Evolutionary conservation across 352 stramenopile genomes (phyloP), one percentile per base, ranked within the genome.

Genomic region (Globisporangium mamillatum): DNA sequence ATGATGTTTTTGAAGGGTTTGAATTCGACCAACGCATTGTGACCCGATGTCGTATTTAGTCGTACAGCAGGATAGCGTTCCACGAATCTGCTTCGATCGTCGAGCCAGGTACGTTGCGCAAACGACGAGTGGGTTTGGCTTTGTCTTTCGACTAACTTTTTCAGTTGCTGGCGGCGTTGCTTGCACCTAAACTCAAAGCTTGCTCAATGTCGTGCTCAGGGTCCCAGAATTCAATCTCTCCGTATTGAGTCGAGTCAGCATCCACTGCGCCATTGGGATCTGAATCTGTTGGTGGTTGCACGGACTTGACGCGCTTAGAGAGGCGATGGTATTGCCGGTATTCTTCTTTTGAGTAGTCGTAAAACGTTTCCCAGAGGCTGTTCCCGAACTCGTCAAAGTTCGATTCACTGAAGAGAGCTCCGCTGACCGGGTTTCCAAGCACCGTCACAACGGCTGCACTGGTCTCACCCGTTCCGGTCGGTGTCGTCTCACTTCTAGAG

Each of bases 281-380:
- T 24, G 53, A 12, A 12, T 52, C 10, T 20, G 32, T 22, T 29
- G 16, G 20, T 22, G 48, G 1, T 12, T 48, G 60, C 20, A 71
- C 5, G n/a, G 20, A 60, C 44, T 58, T 65, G 34, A 93, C 83
- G 14, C 82, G 77, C 48, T 93, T 91, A 18, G 85, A 82, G 18
- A 91, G 70, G 14, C 80, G 79, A 57, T 93, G 82, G 61, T 86
- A 91, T 67, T 90, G 88, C 24, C 82, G 79, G 41, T 90, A 84
- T 36, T 86, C 75, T 46, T 75, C 70, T 48, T 75, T 76, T 4
- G 57, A 65, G 55, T 90, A 88, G 68, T 93, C 85, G 66, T 79
- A 93, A 67, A 93, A 93, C 22, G 61, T 72, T 27, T 88, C 80
- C 82, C 85, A 93, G 34, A 91, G 69, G 65, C 78, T 88, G 16